Evolutionary conservation across 192 early-diverging fungal genomes (phyloP).

Genomic region (Linnemannia exigua): DNA sequence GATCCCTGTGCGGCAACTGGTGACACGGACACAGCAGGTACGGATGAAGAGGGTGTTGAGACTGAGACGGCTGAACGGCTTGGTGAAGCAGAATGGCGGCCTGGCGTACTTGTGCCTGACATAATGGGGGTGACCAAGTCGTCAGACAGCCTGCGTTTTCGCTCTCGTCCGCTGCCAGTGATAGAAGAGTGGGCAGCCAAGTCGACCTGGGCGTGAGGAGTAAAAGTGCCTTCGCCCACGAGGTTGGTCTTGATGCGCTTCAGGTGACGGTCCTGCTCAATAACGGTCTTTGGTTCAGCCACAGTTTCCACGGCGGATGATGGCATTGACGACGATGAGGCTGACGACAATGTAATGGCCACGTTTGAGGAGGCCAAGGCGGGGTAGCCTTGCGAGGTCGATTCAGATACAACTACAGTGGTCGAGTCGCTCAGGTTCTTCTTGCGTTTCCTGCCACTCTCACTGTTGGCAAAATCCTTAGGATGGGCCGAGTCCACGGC

Average conservation of each 20-base stretch:
- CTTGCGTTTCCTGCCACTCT: constrained; percentile 6
- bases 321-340: neutral
- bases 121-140: constrained; percentile 13
- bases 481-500: neutral
- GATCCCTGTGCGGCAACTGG: constrained; percentile 2
- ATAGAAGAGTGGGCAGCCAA: neutral
- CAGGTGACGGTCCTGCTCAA: neutral
- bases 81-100: constrained; percentile 20
- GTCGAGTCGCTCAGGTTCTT: neutral
- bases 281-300: neutral
- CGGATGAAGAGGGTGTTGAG: constrained; percentile 30
- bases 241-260: neutral
- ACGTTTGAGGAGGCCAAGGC: neutral
- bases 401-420: neutral
- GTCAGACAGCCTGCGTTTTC: constrained; percentile 34
- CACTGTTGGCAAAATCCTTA: neutral
- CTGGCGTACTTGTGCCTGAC: constrained; percentile 33
- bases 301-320: neutral
- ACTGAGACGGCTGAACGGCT: constrained; percentile 5
- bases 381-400: neutral
- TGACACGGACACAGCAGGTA: constrained; percentile 27
- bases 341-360: neutral
- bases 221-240: neutral
- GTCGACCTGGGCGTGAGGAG: neutral
- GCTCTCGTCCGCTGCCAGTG: neutral